Percentiles rank a stretch among this genome's conserved stretches.
phyloP scores from a whole-genome alignment of 1,284 basidiomycete genomes.

The Pulveroboletus ridleyi region DNA sequence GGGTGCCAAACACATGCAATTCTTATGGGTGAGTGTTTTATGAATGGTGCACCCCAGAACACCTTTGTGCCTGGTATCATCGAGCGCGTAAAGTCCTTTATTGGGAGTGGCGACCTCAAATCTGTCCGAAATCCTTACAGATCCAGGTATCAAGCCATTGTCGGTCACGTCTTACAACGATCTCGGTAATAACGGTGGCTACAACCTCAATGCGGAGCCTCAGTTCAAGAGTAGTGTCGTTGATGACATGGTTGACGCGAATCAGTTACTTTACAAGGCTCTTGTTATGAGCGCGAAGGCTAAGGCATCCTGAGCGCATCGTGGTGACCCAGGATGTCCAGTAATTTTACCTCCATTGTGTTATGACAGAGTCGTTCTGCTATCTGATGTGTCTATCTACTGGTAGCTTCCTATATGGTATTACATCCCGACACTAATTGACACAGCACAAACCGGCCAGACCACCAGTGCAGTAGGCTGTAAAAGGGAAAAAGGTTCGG shows the following conservation, averaged over 20 bases:
- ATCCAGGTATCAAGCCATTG: constrained; percentile 98
- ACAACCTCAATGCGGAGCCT: constrained; percentile 89
- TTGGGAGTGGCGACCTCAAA: constrained; percentile 99
- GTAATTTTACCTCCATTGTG: no score
- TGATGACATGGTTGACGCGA: constrained; percentile 96
- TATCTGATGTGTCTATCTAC: no score
- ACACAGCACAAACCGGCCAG: no score
- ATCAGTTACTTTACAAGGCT: constrained; percentile 90
- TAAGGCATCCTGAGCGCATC: constrained; percentile 96
- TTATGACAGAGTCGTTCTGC: no score
- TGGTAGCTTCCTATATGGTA: no score
- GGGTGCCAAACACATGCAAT: no score
- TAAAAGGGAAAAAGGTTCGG: no score
- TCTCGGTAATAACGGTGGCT: constrained; percentile 97
- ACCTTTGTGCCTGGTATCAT: constrained; percentile 98
- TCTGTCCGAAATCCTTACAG: constrained; percentile 97
- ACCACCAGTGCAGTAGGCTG: no score
- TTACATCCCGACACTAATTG: no score
- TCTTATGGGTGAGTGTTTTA: constrained; percentile 94
- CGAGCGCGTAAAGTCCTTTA: constrained; percentile 90
- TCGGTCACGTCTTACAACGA: constrained; percentile 99
- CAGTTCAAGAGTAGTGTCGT: constrained; percentile 99
- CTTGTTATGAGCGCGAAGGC: constrained; percentile 66
- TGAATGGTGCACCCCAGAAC: constrained; percentile 99
- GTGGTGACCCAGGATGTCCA: constrained; percentile 84